These are phyloP conservation scores for Clavariopsis aquatica DNA, from an alignment of 495 filamentous ascomycete genomes.

Conservation along the genomic window DNA sequence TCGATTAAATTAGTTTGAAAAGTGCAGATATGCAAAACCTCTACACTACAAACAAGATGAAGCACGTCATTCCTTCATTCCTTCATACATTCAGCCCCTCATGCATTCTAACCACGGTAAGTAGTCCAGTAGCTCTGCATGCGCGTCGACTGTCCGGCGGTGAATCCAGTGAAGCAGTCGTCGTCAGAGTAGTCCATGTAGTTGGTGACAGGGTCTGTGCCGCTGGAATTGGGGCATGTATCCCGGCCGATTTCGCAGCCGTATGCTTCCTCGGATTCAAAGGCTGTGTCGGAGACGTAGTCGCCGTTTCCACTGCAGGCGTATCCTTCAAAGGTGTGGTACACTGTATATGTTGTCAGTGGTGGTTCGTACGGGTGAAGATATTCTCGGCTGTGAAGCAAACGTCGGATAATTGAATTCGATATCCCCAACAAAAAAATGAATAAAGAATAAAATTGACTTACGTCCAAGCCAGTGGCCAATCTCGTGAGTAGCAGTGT, in stretches of 20 bases:
- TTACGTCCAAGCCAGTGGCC: not conserved
- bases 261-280: not conserved
- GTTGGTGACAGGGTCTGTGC: not conserved
- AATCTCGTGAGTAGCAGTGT: not conserved
- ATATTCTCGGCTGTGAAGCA: not conserved
- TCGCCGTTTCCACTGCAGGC: not conserved
- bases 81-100: no score
- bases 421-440: not conserved
- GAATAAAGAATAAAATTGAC: not conserved
- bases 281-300: not conserved
- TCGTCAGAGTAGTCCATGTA: constrained; percentile 1
- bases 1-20: no score
- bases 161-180: not conserved
- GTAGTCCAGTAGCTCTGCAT: not conserved
- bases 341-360: not conserved
- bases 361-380: not conserved
- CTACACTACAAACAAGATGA: no score
- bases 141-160: not conserved
- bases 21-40: no score
- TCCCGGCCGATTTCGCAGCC: not conserved
- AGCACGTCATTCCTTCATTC: no score
- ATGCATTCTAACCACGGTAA: not conserved
- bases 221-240: not conserved
- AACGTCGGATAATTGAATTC: not conserved
- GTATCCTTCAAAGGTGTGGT: not conserved